Percentiles rank a stretch among this genome's conserved stretches.
Evolutionary conservation across 768 basidiomycete genomes (phyloP).

Genomic region (Phylloporus arenicola): DNA sequence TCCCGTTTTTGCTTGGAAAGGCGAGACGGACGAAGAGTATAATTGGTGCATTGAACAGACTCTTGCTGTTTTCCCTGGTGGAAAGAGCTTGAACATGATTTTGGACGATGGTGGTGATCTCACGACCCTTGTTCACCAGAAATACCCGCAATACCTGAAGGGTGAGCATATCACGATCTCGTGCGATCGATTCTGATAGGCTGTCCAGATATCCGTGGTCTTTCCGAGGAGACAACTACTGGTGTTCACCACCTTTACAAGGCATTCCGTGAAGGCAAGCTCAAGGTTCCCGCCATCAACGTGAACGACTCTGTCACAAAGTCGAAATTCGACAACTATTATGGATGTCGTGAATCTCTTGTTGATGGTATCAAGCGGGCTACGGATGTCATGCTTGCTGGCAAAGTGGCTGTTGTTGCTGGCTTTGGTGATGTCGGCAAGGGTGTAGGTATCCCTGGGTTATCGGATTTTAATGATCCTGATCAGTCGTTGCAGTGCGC

Average conservation of each 20-base stretch:
- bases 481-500: conserved; percentile 65
- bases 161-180: conserved; percentile 37
- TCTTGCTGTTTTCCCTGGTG: conserved; percentile 77
- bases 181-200: not conserved
- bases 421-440: conserved; percentile 99
- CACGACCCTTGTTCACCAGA: conserved; percentile 91
- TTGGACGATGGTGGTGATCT: conserved; percentile 98
- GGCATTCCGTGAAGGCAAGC: conserved; percentile 89
- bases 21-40: conserved; percentile 99
- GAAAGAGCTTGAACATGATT: conserved; percentile 93
- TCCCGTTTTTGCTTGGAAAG: conserved; percentile 99
- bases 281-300: conserved; percentile 98
- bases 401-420: conserved; percentile 98
- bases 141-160: conserved; percentile 84
- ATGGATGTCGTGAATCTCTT: conserved; percentile 98
- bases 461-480: not conserved
- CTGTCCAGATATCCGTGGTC: conserved; percentile 70
- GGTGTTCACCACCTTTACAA: conserved; percentile 99
- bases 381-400: conserved; percentile 99
- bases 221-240: conserved; percentile 99
- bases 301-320: conserved; percentile 99
- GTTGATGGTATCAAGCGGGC: conserved; percentile 99
- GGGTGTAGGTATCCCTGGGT: conserved; percentile 60
- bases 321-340: conserved; percentile 98
- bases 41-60: conserved; percentile 98